These are phyloP conservation scores for Apiospora pterosperma DNA, from an alignment of 2,329 filamentous ascomycete genomes.

Conservation along the genomic window DNA sequence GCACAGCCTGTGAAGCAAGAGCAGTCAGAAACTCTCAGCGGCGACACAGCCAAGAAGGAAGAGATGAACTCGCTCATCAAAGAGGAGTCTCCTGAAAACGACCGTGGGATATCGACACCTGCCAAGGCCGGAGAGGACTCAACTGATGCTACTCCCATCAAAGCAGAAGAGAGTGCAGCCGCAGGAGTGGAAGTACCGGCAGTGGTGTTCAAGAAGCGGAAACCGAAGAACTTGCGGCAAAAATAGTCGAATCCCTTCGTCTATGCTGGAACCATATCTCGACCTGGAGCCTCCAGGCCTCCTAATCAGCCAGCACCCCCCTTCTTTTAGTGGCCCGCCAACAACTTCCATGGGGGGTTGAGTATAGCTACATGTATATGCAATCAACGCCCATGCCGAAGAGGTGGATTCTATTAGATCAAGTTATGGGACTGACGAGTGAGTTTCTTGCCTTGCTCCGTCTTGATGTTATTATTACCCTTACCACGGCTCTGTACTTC, in stretches of 20 bases:
- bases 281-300: background rate
- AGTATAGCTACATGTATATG: too few species aligned
- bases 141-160: constrained; percentile 12
- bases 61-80: constrained; percentile 32
- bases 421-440: background rate
- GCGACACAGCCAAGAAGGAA: constrained; percentile 14
- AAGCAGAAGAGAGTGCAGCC: constrained; percentile 15
- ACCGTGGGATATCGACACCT: constrained; percentile 9
- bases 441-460: background rate
- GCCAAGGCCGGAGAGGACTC: constrained; percentile 28
- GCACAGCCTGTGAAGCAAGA: constrained; percentile 26
- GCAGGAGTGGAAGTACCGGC: constrained; percentile 30
- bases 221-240: constrained; percentile 62
- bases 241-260: constrained; percentile 37
- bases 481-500: background rate
- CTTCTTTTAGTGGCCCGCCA: background rate
- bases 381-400: background rate
- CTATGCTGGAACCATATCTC: background rate
- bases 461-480: background rate
- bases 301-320: background rate
- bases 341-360: background rate
- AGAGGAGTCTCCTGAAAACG: constrained; percentile 34
- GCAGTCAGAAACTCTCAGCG: constrained; percentile 18
- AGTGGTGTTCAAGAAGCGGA: constrained; percentile 78
- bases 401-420: background rate